Percentiles rank a stretch among this genome's conserved stretches.
Evolutionary conservation across 345 rosid genomes (phyloP).

Genomic region (Arabidopsis arenosa): DNA sequence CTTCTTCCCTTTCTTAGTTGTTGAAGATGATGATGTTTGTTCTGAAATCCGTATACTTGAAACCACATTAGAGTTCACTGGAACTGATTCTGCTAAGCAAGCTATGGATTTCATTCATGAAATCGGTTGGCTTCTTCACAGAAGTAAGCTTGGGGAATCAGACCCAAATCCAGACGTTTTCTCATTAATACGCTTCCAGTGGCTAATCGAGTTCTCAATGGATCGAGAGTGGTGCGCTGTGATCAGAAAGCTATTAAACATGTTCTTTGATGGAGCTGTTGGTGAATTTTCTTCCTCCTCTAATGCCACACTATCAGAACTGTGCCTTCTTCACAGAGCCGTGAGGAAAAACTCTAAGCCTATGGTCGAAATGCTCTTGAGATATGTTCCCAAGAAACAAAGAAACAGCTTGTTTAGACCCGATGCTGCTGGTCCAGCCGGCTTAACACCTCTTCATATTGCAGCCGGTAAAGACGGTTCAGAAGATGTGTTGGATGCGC

Average conservation of each 20-base stretch:
- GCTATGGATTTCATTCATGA: slow-evolving; percentile 95
- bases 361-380: slow-evolving; percentile 80
- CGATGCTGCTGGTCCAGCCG: slow-evolving; percentile 84
- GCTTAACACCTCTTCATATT: slow-evolving; percentile 98
- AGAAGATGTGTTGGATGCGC: slow-evolving; percentile 82
- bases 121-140: slow-evolving; percentile 96
- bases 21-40: slow-evolving; percentile 86
- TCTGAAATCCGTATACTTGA: slow-evolving; percentile 87
- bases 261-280: slow-evolving; percentile 69
- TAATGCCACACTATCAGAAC: slow-evolving; percentile 61
- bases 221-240: slow-evolving; percentile 98
- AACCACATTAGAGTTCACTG: slow-evolving; percentile 62
- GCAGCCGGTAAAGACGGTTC: slow-evolving; percentile 99
- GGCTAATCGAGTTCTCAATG: slow-evolving; percentile 94
- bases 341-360: slow-evolving; percentile 87
- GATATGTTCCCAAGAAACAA: slow-evolving; percentile 57
- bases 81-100: slow-evolving; percentile 68
- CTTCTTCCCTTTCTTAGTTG: slow-evolving; percentile 90
- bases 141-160: slow-evolving; percentile 71
- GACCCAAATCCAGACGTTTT: slow-evolving; percentile 70
- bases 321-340: slow-evolving; percentile 93
- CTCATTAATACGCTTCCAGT: slow-evolving; percentile 75
- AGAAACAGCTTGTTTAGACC: slow-evolving; percentile 70
- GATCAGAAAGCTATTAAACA: slow-evolving; percentile 77
- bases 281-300: slow-evolving; percentile 60